phyloP scores from a whole-genome alignment of 192 early-diverging fungal genomes.

The Rhizophagus prolifer region DNA sequence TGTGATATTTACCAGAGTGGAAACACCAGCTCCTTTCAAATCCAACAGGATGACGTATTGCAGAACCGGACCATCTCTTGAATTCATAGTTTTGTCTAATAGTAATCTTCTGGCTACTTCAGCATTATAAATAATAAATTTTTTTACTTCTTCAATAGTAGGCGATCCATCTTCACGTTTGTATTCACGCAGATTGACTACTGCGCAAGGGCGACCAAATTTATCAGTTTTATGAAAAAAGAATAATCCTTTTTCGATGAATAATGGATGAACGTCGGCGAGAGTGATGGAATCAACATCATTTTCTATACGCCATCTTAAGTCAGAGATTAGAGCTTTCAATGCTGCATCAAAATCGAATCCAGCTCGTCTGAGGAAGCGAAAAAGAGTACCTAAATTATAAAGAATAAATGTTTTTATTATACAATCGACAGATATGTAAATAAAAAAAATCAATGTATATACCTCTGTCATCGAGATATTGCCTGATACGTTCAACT shows the following conservation, averaged over 20 bases:
- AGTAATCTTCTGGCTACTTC: conserved; percentile 44
- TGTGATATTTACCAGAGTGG: conserved; percentile 13
- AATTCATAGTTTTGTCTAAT: conserved; percentile 35
- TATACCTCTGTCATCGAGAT: conserved; percentile 21
- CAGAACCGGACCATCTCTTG: conserved; percentile 19
- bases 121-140: conserved; percentile 42
- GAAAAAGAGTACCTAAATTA: conserved; percentile 45
- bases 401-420: not conserved
- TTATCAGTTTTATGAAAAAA: conserved; percentile 43
- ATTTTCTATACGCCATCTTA: conserved; percentile 42
- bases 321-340: conserved; percentile 29
- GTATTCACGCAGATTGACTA: conserved; percentile 38
- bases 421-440: not conserved
- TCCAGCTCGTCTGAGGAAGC: conserved; percentile 35
- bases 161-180: conserved; percentile 6
- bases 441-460: not conserved
- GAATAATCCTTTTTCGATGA: conserved; percentile 37
- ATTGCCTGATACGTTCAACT: conserved; percentile 31
- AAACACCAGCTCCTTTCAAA: conserved; percentile 27
- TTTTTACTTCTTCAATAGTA: conserved; percentile 32
- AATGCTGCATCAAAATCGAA: conserved; percentile 32
- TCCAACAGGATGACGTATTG: conserved; percentile 24
- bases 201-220: conserved; percentile 38
- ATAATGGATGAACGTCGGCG: conserved; percentile 24
- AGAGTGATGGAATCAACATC: conserved; percentile 28